These are phyloP conservation scores for Verticillium isaacii DNA, from an alignment of 2,329 filamentous ascomycete genomes.

Conservation along the genomic window DNA sequence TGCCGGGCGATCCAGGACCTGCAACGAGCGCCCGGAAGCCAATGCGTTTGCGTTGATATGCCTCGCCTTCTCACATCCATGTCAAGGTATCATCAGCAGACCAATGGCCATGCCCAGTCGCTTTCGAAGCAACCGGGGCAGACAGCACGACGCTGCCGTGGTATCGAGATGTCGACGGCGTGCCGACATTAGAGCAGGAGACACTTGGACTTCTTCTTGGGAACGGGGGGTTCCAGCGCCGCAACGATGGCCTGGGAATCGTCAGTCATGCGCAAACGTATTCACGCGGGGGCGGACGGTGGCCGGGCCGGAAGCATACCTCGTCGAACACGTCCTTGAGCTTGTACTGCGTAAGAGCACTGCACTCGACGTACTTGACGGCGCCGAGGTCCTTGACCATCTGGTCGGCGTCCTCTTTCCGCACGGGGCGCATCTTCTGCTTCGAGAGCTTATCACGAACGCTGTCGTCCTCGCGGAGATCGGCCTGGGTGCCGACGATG, in stretches of 20 bases:
- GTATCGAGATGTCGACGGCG: neutral
- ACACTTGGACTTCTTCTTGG: constrained; percentile 74
- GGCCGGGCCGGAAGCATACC: constrained; percentile 48
- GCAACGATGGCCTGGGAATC: constrained; percentile 79
- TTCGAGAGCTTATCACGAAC: constrained; percentile 89
- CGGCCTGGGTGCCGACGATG: constrained; percentile 95
- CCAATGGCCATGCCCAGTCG: neutral
- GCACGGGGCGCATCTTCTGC: constrained; percentile 93
- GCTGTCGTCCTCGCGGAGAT: constrained; percentile 83
- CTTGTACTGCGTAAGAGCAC: constrained; percentile 95
- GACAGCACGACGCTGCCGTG: neutral
- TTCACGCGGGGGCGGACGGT: constrained; percentile 2
- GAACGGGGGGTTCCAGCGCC: constrained; percentile 80
- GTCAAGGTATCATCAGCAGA: neutral
- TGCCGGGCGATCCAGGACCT: neutral
- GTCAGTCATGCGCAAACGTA: constrained; percentile 8
- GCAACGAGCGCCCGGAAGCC: neutral
- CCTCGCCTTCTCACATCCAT: neutral
- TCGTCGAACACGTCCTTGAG: constrained; percentile 99
- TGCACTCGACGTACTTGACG: constrained; percentile 98
- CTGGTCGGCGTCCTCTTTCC: constrained; percentile 85
- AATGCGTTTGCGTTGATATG: neutral
- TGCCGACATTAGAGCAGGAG: constrained; percentile 53
- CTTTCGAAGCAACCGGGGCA: neutral
- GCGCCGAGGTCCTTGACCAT: constrained; percentile 98